A percentile compares a stretch with the other conserved stretches of the same genome.
Conservation (phyloP, 2,329 filamentous ascomycete genomes). For the Cercospora canescens region DNA sequence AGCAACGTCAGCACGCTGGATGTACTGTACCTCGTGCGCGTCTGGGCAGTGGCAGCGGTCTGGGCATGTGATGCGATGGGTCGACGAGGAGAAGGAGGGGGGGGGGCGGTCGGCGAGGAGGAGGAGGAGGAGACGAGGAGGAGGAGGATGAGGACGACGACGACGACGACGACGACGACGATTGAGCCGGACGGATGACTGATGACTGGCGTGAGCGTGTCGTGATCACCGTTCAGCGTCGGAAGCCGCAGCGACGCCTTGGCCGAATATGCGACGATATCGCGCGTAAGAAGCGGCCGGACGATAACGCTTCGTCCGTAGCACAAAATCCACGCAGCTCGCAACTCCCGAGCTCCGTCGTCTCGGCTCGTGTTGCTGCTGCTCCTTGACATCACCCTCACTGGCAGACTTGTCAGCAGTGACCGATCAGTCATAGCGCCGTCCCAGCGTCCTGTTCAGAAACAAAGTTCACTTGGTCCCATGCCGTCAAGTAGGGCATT, state of each 20-base stretch:
- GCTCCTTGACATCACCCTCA: background rate
- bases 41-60: background rate
- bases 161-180: too few species aligned
- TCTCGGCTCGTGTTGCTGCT: constrained; percentile 8
- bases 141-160: too few species aligned
- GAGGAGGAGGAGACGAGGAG: too few species aligned
- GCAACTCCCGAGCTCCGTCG: constrained; percentile 4
- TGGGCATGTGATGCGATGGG: too few species aligned
- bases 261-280: background rate
- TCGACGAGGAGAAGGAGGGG: too few species aligned
- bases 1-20: background rate
- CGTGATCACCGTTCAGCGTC: too few species aligned
- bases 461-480: constrained; percentile 10
- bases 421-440: constrained; percentile 2
- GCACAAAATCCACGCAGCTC: background rate
- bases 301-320: background rate
- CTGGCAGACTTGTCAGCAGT: constrained; percentile 2
- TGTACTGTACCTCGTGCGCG: background rate
- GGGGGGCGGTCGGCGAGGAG: too few species aligned
- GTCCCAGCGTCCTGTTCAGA: constrained; percentile 3
- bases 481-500: constrained; percentile 1
- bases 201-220: too few species aligned
- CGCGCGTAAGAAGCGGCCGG: background rate
- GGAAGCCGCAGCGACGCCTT: background rate
- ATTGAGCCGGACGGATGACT: too few species aligned